Evolutionary conservation across 2,329 filamentous ascomycete genomes (phyloP).

Genomic region (Fusarium albidum): DNA sequence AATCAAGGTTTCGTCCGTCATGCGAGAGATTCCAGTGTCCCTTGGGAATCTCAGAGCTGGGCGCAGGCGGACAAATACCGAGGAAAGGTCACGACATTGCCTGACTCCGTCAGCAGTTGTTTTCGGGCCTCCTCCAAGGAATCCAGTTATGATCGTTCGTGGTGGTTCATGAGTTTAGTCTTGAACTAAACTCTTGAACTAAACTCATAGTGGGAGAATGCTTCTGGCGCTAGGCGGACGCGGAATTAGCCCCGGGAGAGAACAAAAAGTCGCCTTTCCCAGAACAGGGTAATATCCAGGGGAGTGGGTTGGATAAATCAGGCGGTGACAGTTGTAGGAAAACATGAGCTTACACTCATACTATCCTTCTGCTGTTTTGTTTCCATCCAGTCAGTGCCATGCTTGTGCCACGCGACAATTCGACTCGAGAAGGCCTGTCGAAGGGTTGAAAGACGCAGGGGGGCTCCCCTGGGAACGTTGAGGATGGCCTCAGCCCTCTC

Average conservation of each 20-base stretch:
- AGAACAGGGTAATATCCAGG: slow-evolving; percentile 8
- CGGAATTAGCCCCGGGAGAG: slow-evolving; percentile 26
- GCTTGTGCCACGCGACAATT: too few species aligned
- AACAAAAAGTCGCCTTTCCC: slow-evolving; percentile 18
- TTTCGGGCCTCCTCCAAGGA: not conserved
- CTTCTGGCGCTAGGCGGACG: slow-evolving; percentile 29
- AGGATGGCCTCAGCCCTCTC: slow-evolving; percentile 6
- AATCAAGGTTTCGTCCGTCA: too few species aligned
- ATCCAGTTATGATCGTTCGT: slow-evolving; percentile 1
- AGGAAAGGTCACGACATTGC: not conserved
- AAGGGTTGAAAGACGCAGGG: too few species aligned
- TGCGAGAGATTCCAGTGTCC: too few species aligned
- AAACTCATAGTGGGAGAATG: slow-evolving; percentile 25
- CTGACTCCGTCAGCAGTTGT: not conserved
- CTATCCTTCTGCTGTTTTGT: too few species aligned
- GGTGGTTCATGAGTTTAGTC: slow-evolving; percentile 17
- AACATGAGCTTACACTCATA: not conserved
- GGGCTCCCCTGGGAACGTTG: not conserved
- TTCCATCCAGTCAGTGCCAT: too few species aligned
- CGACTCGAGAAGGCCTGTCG: too few species aligned
- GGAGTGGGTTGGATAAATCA: slow-evolving; percentile 14
- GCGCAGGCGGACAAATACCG: not conserved
- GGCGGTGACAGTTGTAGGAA: slow-evolving; percentile 19
- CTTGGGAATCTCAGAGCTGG: not conserved
- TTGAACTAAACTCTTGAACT: too few species aligned